Evolutionary conservation across 192 early-diverging fungal genomes (phyloP), one percentile per base, ranked within the genome.

Genomic region (Backusella westeae): DNA sequence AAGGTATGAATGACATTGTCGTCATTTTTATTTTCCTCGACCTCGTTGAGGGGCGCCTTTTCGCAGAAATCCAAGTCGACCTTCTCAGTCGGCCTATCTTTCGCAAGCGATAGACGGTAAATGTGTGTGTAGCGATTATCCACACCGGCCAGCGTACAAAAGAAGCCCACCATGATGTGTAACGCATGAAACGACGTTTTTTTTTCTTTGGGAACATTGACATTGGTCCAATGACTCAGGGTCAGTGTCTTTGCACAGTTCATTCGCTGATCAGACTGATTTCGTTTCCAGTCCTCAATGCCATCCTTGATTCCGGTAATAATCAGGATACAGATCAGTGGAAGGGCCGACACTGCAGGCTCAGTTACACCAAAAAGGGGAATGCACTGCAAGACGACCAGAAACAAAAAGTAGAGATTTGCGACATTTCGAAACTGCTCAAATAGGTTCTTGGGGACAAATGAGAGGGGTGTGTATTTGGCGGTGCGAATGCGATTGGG

Each of bases 341-440:
- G 96, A n/a, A 96, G 69, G 0, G 94, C 94, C 35, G 95, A 90
- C 36, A 98, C 86, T 34, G 88, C 81, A 0, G 96, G 95, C 0
- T 91, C 88, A 46, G 94, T 92, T n/a, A 85, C 86, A 52, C 89
- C 87, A 38, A 90, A 78, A 29, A 83, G 69, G 0, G 87, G 87
- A 36, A 83, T 77, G n/a, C 90, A 86, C 82, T 97, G 96, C 65
- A 98, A 85, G 26, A 97, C 89, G 5, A 97, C 94, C 29, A 98
- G 78, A 67, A 93, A 92, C 68, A 97, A 82, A 79, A 99, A 99
- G 83, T 97, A 99, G 23, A 98, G 89, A 82, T 99, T 99, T 71
- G 98, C 98, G 2, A 97, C 89, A 39, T 90, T 89, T 6, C 95
- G 91, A 82, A 99, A 99, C 87, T 99, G 97, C 88, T 98, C 97